phyloP scores from a whole-genome alignment of 495 filamentous ascomycete genomes.

The Xylaria palmicola region DNA sequence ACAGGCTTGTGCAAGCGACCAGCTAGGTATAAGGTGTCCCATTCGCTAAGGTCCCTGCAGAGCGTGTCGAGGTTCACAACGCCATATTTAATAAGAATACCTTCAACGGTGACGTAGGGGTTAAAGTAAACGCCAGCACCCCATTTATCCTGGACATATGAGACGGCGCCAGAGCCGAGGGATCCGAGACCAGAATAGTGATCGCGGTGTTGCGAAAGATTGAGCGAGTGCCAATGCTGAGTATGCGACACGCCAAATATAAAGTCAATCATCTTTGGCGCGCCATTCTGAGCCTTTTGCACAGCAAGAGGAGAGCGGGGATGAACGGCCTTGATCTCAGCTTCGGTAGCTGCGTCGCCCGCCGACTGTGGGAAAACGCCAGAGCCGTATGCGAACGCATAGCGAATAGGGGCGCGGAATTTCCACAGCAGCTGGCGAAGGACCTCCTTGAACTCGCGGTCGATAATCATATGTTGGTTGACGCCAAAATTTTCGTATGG shows the following conservation, averaged over 20 bases:
- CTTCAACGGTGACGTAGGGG: slow-evolving; percentile 91
- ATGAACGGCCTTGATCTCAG: slow-evolving; percentile 61
- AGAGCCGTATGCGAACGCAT: slow-evolving; percentile 96
- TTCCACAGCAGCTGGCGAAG: slow-evolving; percentile 87
- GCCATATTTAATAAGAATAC: slow-evolving; percentile 94
- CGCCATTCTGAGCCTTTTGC: slow-evolving; percentile 75
- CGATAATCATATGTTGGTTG: slow-evolving; percentile 93
- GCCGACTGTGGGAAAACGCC: slow-evolving; percentile 87
- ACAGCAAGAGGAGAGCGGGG: slow-evolving; percentile 76
- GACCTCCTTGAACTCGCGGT: slow-evolving; percentile 89
- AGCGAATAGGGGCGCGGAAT: slow-evolving; percentile 88
- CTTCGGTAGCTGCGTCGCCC: slow-evolving; percentile 48
- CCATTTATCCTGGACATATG: slow-evolving; percentile 78
- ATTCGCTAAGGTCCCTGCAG: slow-evolving; percentile 78
- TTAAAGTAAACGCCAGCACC: slow-evolving; percentile 98
- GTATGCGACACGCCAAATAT: slow-evolving; percentile 95
- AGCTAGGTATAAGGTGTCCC: slow-evolving; percentile 91
- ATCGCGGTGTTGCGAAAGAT: slow-evolving; percentile 81
- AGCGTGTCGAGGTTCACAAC: slow-evolving; percentile 90
- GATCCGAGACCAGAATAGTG: slow-evolving; percentile 90
- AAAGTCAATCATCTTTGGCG: slow-evolving; percentile 96
- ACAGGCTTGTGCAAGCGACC: slow-evolving; percentile 95
- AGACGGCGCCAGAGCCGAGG: slow-evolving; percentile 79
- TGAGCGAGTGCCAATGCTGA: slow-evolving; percentile 95
- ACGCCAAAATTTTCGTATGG: slow-evolving; percentile 86